Conservation (phyloP, 805 yeast genomes). For the Cyberlindnera xylosilytica region DNA sequence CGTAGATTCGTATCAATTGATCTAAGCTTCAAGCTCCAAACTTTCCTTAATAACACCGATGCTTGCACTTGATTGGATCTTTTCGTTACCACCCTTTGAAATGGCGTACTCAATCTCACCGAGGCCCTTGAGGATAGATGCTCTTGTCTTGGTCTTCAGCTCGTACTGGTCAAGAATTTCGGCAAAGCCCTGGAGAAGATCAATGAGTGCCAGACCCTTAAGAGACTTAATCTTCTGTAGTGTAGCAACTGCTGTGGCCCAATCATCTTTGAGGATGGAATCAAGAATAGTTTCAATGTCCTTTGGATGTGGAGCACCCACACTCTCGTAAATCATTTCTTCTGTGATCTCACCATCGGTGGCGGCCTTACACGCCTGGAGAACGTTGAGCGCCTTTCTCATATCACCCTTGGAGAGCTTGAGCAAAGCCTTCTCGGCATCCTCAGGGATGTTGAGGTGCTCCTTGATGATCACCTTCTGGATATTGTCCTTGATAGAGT, state of each 20-base stretch:
- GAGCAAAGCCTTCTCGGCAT: slow-evolving; percentile 65
- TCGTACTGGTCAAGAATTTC: slow-evolving; percentile 68
- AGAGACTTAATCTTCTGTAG: slow-evolving; percentile 59
- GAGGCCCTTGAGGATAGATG: slow-evolving; percentile 62
- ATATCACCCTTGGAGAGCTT: slow-evolving; percentile 88
- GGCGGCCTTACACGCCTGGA: slow-evolving; percentile 92
- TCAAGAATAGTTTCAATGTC: slow-evolving; percentile 76
- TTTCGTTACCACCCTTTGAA: slow-evolving; percentile 89
- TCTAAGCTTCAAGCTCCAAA: slow-evolving; percentile 31
- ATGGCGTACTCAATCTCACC: slow-evolving; percentile 90
- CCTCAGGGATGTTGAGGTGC: slow-evolving; percentile 49
- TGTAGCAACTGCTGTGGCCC: slow-evolving; percentile 73
- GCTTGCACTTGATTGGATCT: slow-evolving; percentile 84
- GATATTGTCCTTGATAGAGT: slow-evolving; percentile 67
- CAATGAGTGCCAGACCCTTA: slow-evolving; percentile 89
- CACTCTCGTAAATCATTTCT: slow-evolving; percentile 85
- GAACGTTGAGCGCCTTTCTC: slow-evolving; percentile 90
- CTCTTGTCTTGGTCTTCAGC: slow-evolving; percentile 58
- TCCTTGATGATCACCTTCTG: slow-evolving; percentile 69
- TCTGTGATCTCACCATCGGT: slow-evolving; percentile 58
- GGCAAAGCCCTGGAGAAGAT: slow-evolving; percentile 73
- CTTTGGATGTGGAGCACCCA: slow-evolving; percentile 92
- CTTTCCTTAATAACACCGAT: slow-evolving; percentile 75
- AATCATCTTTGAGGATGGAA: slow-evolving; percentile 80
- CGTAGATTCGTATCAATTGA: neutral